Evolutionary conservation across 352 stramenopile genomes (phyloP).

Genomic region (Globisporangium yorkense): DNA sequence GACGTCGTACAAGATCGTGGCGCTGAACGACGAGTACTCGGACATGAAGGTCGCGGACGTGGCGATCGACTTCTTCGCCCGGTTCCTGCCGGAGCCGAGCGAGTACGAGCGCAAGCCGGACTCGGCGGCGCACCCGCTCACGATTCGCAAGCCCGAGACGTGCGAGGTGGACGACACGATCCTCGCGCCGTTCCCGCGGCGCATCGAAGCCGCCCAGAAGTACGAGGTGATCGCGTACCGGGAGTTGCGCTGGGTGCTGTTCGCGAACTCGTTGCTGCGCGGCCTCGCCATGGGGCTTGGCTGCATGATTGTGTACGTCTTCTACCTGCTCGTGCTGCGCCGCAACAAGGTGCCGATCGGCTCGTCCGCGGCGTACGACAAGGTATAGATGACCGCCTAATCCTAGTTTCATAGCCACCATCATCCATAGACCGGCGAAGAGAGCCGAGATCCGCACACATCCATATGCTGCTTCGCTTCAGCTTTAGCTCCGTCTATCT

Average conservation of each 20-base stretch:
- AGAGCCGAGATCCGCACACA: background rate
- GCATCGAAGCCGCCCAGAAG: slow-evolving; percentile 60
- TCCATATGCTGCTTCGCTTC: background rate
- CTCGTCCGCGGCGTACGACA: slow-evolving; percentile 56
- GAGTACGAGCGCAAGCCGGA: slow-evolving; percentile 59
- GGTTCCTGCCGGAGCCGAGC: slow-evolving; percentile 63
- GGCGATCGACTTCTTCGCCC: slow-evolving; percentile 61
- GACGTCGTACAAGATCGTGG: slow-evolving; percentile 70
- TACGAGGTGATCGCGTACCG: slow-evolving; percentile 80
- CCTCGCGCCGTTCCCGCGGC: slow-evolving; percentile 52
- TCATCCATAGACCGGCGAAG: background rate
- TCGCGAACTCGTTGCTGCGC: slow-evolving; percentile 71
- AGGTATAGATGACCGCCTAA: slow-evolving; percentile 36
- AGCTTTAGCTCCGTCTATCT: slow-evolving; percentile 9
- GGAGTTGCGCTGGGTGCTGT: slow-evolving; percentile 75
- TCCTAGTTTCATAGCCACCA: background rate
- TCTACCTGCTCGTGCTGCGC: slow-evolving; percentile 71
- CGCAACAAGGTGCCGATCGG: slow-evolving; percentile 28
- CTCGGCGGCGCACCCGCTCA: slow-evolving; percentile 34
- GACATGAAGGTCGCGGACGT: slow-evolving; percentile 73
- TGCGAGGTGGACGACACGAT: slow-evolving; percentile 73
- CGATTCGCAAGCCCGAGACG: slow-evolving; percentile 53
- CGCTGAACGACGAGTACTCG: slow-evolving; percentile 85
- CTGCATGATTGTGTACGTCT: slow-evolving; percentile 77
- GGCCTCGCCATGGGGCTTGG: slow-evolving; percentile 70